Conservation (phyloP, 805 yeast species). For the Cyberlindnera japonica region DNA sequence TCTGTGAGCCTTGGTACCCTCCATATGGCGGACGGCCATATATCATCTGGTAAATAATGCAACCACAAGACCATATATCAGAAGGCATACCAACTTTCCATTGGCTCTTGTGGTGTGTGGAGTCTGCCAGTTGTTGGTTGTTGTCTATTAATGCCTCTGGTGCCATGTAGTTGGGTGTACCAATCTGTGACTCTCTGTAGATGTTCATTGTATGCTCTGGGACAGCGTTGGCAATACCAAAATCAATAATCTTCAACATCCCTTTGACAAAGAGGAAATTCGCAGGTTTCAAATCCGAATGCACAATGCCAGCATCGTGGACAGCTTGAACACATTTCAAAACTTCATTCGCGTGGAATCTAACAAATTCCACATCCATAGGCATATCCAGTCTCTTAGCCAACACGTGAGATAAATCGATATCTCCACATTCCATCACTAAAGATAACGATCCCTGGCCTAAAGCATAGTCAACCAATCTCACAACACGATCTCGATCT, state of each 20-base stretch:
- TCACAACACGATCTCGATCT: conserved; percentile 69
- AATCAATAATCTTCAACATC: conserved; percentile 81
- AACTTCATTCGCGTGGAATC: conserved; percentile 75
- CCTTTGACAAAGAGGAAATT: conserved; percentile 82
- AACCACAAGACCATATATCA: conserved; percentile 98
- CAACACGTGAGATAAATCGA: conserved; percentile 81
- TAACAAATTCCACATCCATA: conserved; percentile 70
- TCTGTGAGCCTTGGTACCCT: conserved; percentile 65
- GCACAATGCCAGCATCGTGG: conserved; percentile 83
- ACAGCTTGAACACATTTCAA: conserved; percentile 81
- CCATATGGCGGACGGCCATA: conserved; percentile 94
- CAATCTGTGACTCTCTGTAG: conserved; percentile 86
- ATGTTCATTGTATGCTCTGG: conserved; percentile 90
- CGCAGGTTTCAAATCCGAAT: conserved; percentile 71
- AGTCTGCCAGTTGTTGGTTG: conserved; percentile 25
- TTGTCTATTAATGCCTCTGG: conserved; percentile 86
- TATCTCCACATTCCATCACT: conserved; percentile 94
- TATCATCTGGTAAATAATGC: conserved; percentile 92
- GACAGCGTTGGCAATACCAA: conserved; percentile 93
- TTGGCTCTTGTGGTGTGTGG: conserved; percentile 29
- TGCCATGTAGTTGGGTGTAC: conserved; percentile 97
- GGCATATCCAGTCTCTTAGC: conserved; percentile 47
- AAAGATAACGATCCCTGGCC: conserved; percentile 59
- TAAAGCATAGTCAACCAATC: conserved; percentile 70
- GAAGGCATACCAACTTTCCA: conserved; percentile 92